Base-by-base conservation (phyloP, 345 rosid species). In the Salix exigua region DNA sequence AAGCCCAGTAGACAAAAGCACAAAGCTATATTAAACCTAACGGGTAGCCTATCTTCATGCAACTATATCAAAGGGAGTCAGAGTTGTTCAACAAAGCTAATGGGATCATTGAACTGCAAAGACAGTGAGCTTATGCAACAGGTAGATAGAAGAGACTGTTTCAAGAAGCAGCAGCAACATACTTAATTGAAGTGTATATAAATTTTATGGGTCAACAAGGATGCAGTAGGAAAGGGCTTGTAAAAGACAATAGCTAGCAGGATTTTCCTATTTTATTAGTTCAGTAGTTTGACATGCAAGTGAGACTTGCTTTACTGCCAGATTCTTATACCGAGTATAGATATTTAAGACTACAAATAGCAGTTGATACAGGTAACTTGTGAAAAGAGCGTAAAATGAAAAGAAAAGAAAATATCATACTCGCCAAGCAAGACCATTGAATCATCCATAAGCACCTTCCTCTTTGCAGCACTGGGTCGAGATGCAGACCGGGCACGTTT, bases 401-500 rank as follows among this genome's bases (percentile, higher is more conserved):
- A 75, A 46, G 65, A 28, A 16, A 40, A 66, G 35, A 38, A 55
- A 76, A 35, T 68, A 64, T 89, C 99, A 82, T 94, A 96, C 99
- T 96, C 97, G 89, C 99, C 99, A 63, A 86, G 98, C 85, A 96
- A 86, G 85, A 94, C 98, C 98, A 94, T 91, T 19, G 85, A 79
- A 77, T 96, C 98, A 82, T 96, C 99, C 89, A 94, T 86, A 72
- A 88, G 90, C 85, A 91, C 94, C 89, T 96, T 96, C 87, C 98
- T 91, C 90, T 91, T 96, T 33, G 80, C 74, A 72, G 87, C 86
- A 83, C 86, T 87, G 74, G 91, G 74, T 61, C 90, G 91, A 14
- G 90, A 81, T 68, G 89, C 83, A 82, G 89, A 68, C 58, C 90
- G 89, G 26, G 74, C 23, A 66, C 97, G 96, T 80, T 96, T 96